Evolutionary conservation across 352 stramenopile species (phyloP).

Genomic region (Phytophthora capsici): DNA sequence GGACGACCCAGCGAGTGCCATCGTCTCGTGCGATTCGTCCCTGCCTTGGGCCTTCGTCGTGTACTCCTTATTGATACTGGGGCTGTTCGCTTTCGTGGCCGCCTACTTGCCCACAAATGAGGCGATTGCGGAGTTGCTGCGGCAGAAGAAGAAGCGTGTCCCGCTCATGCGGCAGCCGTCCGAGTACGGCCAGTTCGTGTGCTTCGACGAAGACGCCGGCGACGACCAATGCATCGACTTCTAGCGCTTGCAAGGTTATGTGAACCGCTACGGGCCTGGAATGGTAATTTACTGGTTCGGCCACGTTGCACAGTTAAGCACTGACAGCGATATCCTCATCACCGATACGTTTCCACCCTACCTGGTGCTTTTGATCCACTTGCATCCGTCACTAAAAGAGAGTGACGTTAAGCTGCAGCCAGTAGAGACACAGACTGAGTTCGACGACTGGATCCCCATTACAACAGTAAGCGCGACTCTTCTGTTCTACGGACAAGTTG

Average conservation of each 20-base stretch:
- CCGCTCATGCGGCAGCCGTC: conserved; percentile 62
- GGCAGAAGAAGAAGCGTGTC: conserved; percentile 47
- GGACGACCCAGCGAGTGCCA: conserved; percentile 17
- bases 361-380: conserved; percentile 60
- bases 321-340: conserved; percentile 66
- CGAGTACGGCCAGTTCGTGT: conserved; percentile 80
- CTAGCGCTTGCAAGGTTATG: conserved; percentile 61
- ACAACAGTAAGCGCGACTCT: conserved; percentile 35
- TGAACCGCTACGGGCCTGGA: conserved; percentile 83
- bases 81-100: conserved; percentile 41
- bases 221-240: conserved; percentile 31
- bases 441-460: conserved; percentile 53
- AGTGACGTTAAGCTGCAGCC: conserved; percentile 29
- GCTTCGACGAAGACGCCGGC: conserved; percentile 72
- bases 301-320: conserved; percentile 62
- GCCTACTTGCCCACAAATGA: conserved; percentile 33
- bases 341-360: conserved; percentile 65
- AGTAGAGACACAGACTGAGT: conserved; percentile 35
- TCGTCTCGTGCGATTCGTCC: conserved; percentile 50
- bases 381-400: conserved; percentile 18
- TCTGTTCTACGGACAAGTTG: too few relatives aligned
- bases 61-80: conserved; percentile 51
- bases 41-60: conserved; percentile 70
- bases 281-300: conserved; percentile 92
- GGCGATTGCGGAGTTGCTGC: conserved; percentile 46